These are phyloP conservation scores for Pyracantha coccinea DNA, from an alignment of 331 rosid species.

Conservation along the genomic window DNA sequence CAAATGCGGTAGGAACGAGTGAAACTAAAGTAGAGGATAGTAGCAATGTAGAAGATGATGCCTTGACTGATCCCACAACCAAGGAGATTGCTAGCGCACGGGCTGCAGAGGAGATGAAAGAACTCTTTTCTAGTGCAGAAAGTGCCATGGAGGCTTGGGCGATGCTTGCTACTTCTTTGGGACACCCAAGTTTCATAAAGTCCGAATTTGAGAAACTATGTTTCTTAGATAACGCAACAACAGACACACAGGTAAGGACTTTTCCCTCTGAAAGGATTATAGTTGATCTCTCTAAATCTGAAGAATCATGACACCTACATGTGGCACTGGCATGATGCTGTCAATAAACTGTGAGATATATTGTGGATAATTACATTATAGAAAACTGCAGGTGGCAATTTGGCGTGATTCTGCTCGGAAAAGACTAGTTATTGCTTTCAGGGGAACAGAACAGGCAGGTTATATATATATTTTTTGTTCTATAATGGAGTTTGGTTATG, in stretches of 20 bases:
- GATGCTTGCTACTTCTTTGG: constrained; percentile 86
- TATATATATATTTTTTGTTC: constrained; percentile 12
- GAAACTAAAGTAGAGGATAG: constrained; percentile 28
- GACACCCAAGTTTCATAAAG: constrained; percentile 90
- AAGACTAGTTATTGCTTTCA: constrained; percentile 83
- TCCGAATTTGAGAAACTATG: constrained; percentile 93
- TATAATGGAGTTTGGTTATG: neutral
- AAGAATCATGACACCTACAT: neutral
- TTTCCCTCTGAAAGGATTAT: constrained; percentile 1
- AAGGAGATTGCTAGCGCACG: constrained; percentile 33
- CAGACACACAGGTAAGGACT: constrained; percentile 77
- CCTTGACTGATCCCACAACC: constrained; percentile 12
- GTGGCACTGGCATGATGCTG: constrained; percentile 1
- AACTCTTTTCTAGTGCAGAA: constrained; percentile 84
- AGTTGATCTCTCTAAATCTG: neutral
- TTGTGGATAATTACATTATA: constrained; percentile 14
- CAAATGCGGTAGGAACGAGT: constrained; percentile 29
- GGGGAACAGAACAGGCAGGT: constrained; percentile 95
- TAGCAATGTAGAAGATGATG: constrained; percentile 24
- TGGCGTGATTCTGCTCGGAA: constrained; percentile 81
- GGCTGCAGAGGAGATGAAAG: constrained; percentile 73
- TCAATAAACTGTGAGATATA: constrained; percentile 7
- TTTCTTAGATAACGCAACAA: constrained; percentile 69
- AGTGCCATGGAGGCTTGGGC: constrained; percentile 99
- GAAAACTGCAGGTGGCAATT: constrained; percentile 73